These are phyloP conservation scores for Lyophyllum atratum DNA, from an alignment of 768 basidiomycete genomes.

Conservation along the genomic window DNA sequence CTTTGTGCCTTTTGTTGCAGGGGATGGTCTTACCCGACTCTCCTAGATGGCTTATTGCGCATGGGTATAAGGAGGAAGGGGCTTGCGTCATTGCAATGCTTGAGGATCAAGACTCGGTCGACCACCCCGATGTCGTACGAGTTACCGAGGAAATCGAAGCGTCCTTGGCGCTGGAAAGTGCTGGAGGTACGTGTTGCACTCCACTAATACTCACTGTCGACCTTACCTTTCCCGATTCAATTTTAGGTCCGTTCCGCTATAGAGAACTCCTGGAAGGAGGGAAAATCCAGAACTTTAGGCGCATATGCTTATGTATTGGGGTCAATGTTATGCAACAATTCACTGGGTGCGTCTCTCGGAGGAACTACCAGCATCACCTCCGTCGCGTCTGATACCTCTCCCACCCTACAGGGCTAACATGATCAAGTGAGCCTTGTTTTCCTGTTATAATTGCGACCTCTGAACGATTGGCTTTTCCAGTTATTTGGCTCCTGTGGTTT, in stretches of 20 bases:
- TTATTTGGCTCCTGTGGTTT: constrained; percentile 41
- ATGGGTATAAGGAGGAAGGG: constrained; percentile 35
- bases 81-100: constrained; percentile 35
- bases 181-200: constrained; percentile 27
- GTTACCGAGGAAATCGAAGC: constrained; percentile 37
- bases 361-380: no score
- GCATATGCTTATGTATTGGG: constrained; percentile 39
- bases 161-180: constrained; percentile 37
- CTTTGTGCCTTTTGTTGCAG: constrained; percentile 36
- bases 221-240: not conserved
- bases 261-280: constrained; percentile 36
- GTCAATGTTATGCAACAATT: constrained; percentile 45
- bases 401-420: constrained; percentile 31
- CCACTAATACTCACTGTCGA: not conserved
- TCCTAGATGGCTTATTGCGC: constrained; percentile 42
- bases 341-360: constrained; percentile 29
- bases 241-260: constrained; percentile 36
- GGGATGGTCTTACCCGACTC: constrained; percentile 37
- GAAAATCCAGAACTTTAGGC: constrained; percentile 36
- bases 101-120: constrained; percentile 29
- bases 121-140: constrained; percentile 34
- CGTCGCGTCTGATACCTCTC: not conserved
- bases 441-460: not conserved
- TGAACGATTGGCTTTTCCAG: constrained; percentile 14
- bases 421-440: constrained; percentile 33